Percentiles rank a stretch among this genome's conserved stretches.
These are phyloP conservation scores for Stagonosporopsis chrysanthemi DNA, from an alignment of 2,329 filamentous ascomycete species.

Conservation along the genomic window DNA sequence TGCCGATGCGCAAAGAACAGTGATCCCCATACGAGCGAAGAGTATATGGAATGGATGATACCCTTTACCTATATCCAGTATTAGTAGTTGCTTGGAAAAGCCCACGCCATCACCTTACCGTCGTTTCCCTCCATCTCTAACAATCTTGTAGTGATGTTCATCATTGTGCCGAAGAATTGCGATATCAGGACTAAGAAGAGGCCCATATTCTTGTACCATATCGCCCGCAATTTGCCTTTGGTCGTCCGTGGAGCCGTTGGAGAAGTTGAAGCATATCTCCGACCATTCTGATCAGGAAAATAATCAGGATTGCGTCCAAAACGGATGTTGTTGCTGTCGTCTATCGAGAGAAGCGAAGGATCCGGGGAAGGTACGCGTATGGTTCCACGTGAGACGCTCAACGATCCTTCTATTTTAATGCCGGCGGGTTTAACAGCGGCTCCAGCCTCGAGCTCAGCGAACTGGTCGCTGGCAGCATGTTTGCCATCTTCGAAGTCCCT, in stretches of 20 bases:
- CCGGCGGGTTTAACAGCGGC: slow-evolving; percentile 35
- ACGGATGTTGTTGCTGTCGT: slow-evolving; percentile 42
- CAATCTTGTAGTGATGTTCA: slow-evolving; percentile 83
- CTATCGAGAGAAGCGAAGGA: slow-evolving; percentile 45
- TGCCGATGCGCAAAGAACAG: slow-evolving; percentile 67
- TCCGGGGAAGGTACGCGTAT: slow-evolving; percentile 45
- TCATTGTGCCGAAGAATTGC: slow-evolving; percentile 82
- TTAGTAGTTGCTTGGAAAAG: not conserved
- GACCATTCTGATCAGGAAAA: slow-evolving; percentile 21
- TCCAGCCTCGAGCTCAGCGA: slow-evolving; percentile 16
- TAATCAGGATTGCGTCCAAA: slow-evolving; percentile 34
- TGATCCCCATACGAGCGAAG: slow-evolving; percentile 80
- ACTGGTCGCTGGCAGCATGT: slow-evolving; percentile 12
- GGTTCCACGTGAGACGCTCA: slow-evolving; percentile 36
- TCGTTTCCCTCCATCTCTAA: slow-evolving; percentile 73
- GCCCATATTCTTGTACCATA: slow-evolving; percentile 74
- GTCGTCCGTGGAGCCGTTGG: slow-evolving; percentile 30
- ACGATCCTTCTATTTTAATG: slow-evolving; percentile 37
- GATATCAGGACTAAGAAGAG: slow-evolving; percentile 75
- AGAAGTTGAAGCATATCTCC: slow-evolving; percentile 33
- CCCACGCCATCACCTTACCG: slow-evolving; percentile 41
- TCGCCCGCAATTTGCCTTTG: slow-evolving; percentile 34
- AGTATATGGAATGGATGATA: slow-evolving; percentile 83
- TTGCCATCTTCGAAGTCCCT: slow-evolving; percentile 33
- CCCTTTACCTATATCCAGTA: slow-evolving; percentile 56